Evolutionary conservation across 768 basidiomycete genomes (phyloP).

Genomic region (Gymnopilus dilepis): DNA sequence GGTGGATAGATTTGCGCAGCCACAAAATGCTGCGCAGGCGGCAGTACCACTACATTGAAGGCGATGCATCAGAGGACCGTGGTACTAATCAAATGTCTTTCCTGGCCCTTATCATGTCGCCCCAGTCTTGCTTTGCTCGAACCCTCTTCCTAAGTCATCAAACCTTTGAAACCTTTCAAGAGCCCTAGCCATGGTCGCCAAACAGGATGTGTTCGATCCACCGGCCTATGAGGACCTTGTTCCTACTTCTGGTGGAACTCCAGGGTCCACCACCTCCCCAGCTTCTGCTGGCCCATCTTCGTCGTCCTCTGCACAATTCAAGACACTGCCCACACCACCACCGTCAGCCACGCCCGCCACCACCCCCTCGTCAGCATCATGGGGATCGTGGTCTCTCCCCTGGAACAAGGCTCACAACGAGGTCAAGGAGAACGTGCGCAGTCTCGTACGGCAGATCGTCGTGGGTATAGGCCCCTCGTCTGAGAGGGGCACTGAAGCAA

Average conservation of each 20-base stretch:
- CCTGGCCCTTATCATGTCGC: no score
- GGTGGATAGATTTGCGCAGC: no score
- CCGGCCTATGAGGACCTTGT: neutral
- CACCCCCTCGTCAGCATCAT: neutral
- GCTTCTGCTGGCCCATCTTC: neutral
- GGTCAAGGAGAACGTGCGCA: constrained; percentile 1
- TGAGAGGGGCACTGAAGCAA: constrained; percentile 3
- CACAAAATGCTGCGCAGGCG: no score
- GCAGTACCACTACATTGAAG: no score
- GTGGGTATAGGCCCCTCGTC: neutral
- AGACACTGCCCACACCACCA: neutral
- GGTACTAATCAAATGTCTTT: no score
- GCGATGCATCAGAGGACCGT: no score
- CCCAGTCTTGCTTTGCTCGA: no score
- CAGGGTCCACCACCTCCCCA: neutral
- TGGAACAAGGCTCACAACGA: neutral
- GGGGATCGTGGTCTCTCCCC: neutral
- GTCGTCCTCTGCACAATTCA: neutral
- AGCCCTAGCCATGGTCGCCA: neutral
- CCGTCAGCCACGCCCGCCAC: neutral
- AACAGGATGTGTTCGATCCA: neutral
- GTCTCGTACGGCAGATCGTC: neutral
- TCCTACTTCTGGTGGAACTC: neutral
- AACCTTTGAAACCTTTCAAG: no score
- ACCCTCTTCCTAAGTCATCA: no score